These are phyloP conservation scores for Dendrocalamus latiflorus DNA, from an alignment of 202 grass and related monocot genomes.

Conservation along the genomic window DNA sequence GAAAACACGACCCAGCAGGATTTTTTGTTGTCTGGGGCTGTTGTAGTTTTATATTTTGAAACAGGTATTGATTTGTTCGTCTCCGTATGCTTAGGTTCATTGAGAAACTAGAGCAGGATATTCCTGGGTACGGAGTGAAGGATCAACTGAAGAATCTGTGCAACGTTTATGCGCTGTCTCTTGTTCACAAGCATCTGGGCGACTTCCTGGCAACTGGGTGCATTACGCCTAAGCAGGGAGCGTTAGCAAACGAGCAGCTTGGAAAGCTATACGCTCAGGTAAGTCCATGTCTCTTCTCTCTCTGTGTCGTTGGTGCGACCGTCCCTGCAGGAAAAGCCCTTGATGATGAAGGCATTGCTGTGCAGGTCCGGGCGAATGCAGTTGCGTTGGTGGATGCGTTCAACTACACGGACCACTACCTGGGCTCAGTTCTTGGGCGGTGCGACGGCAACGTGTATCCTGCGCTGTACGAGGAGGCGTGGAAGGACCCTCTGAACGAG, in stretches of 20 bases:
- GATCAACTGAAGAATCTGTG: constrained; percentile 67
- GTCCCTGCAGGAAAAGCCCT: background rate
- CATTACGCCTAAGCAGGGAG: constrained; percentile 74
- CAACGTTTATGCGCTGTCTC: constrained; percentile 64
- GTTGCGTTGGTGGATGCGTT: constrained; percentile 84
- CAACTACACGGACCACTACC: constrained; percentile 88
- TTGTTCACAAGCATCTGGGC: constrained; percentile 84
- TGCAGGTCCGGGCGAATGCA: constrained; percentile 71
- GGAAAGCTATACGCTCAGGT: constrained; percentile 76
- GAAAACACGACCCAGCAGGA: background rate
- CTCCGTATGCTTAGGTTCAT: constrained; percentile 51
- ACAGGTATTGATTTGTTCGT: background rate
- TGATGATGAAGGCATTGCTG: background rate
- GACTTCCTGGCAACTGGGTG: constrained; percentile 82
- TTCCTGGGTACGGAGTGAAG: constrained; percentile 63
- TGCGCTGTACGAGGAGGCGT: constrained; percentile 69
- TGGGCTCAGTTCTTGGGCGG: constrained; percentile 65
- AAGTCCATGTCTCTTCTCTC: background rate
- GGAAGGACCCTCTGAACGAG: constrained; percentile 94
- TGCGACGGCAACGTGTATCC: constrained; percentile 89
- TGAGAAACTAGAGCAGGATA: constrained; percentile 68
- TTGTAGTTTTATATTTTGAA: background rate
- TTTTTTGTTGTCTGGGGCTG: background rate
- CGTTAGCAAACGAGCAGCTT: constrained; percentile 60
- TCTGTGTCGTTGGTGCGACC: no score